These are phyloP conservation scores for Pseudocercospora vitis DNA, from an alignment of 2,329 filamentous ascomycete genomes.

Conservation along the genomic window DNA sequence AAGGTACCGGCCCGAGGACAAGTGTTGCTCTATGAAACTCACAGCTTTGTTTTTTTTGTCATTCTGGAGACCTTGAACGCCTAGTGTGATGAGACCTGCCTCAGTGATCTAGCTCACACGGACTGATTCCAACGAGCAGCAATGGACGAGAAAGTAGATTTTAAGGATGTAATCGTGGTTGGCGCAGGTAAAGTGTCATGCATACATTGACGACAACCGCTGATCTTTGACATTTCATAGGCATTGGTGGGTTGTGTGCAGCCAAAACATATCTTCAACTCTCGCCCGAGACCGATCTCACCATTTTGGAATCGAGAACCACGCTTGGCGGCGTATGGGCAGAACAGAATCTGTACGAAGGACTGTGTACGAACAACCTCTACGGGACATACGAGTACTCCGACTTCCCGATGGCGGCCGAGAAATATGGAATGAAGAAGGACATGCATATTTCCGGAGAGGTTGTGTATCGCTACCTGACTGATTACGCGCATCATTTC, in stretches of 20 bases:
- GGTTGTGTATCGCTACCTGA: conserved; percentile 59
- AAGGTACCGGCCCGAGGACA: conserved; percentile 1
- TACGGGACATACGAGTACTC: conserved; percentile 69
- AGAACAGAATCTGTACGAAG: conserved; percentile 63
- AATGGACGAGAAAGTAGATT: background rate
- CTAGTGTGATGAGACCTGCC: no score
- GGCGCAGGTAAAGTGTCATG: conserved; percentile 7
- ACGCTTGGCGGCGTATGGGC: conserved; percentile 68
- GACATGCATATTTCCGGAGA: conserved; percentile 61
- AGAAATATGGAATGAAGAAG: conserved; percentile 44
- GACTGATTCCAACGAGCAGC: background rate
- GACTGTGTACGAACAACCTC: conserved; percentile 71
- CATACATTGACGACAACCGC: background rate
- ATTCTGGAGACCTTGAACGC: background rate
- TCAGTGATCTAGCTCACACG: background rate
- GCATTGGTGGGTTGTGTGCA: conserved; percentile 17
- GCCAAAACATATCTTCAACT: conserved; percentile 18
- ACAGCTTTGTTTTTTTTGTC: background rate
- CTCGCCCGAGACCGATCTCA: conserved; percentile 6
- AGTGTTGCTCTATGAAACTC: background rate
- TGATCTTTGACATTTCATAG: background rate
- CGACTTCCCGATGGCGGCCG: conserved; percentile 64
- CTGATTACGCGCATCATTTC: conserved; percentile 55
- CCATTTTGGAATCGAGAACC: conserved; percentile 13
- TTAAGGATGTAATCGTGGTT: conserved; percentile 15